phyloP scores from a whole-genome alignment of 225 moss, liverwort and hornwort genomes.

The Marchantia polymorpha region DNA sequence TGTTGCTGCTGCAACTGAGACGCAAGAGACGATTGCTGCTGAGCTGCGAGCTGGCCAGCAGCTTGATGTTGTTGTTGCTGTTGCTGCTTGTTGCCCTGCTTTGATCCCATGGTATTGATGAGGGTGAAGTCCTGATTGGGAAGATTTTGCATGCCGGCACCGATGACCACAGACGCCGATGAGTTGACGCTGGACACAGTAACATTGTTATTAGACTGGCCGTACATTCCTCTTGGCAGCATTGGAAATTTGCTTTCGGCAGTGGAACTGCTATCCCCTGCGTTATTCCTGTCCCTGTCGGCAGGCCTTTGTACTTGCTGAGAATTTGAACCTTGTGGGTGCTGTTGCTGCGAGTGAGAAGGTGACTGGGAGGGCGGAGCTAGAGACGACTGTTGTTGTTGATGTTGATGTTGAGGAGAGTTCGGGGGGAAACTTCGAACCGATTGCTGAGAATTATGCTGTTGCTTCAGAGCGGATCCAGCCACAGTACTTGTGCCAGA shows the following conservation, averaged over 20 bases:
- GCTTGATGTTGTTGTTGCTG: conserved; percentile 28
- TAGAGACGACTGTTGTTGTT: conserved; percentile 25
- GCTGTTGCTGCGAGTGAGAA: conserved; percentile 49
- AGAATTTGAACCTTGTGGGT: conserved; percentile 21
- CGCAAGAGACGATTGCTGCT: conserved; percentile 28
- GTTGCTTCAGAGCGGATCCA: conserved; percentile 34
- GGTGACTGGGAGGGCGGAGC: conserved; percentile 47
- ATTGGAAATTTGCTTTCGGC: conserved; percentile 59
- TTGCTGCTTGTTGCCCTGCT: conserved; percentile 51
- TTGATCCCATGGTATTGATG: conserved; percentile 46
- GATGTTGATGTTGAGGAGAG: conserved; percentile 37
- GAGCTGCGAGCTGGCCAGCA: background rate
- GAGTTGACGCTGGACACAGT: conserved; percentile 27
- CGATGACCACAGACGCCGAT: conserved; percentile 32
- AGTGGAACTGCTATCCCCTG: conserved; percentile 56
- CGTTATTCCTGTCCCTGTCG: conserved; percentile 52
- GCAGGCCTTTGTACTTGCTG: conserved; percentile 43
- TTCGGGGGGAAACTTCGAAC: conserved; percentile 45
- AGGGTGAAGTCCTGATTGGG: conserved; percentile 59
- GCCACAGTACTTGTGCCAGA: conserved; percentile 34
- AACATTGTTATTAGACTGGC: conserved; percentile 28
- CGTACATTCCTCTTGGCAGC: conserved; percentile 41
- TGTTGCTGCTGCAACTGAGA: conserved; percentile 32
- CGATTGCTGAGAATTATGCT: conserved; percentile 41
- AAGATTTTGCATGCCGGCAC: conserved; percentile 39